These are phyloP conservation scores for Protomyces macrosporus DNA, from an alignment of 1,139 yeast genomes.

Conservation along the genomic window DNA sequence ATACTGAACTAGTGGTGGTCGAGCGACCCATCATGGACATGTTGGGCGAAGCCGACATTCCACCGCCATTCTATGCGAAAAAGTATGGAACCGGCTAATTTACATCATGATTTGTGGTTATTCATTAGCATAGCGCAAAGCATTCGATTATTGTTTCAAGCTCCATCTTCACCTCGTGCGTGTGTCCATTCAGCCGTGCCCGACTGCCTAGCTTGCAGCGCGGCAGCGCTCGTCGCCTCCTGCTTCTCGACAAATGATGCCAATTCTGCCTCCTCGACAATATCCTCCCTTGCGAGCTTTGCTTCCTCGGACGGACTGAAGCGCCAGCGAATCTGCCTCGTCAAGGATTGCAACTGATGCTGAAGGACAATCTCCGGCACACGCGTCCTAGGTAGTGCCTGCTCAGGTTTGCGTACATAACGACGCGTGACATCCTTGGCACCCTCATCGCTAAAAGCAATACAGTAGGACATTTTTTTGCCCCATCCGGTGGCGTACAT, in stretches of 20 bases:
- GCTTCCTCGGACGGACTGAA: conserved; percentile 40
- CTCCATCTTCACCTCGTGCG: neutral
- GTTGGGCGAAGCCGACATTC: conserved; percentile 20
- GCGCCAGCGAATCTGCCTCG: conserved; percentile 41
- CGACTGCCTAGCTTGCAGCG: conserved; percentile 51
- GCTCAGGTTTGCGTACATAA: conserved; percentile 54
- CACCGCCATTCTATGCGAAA: conserved; percentile 23
- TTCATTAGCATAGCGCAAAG: too few species aligned
- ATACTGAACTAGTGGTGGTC: conserved; percentile 60
- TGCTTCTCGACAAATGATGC: conserved; percentile 33
- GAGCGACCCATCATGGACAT: conserved; percentile 63
- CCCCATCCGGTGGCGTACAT: conserved; percentile 86
- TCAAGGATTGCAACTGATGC: conserved; percentile 42
- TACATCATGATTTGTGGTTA: too few species aligned
- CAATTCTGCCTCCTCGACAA: conserved; percentile 43
- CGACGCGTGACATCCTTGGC: conserved; percentile 53
- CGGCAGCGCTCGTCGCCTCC: conserved; percentile 29
- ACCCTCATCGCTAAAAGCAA: conserved; percentile 52
- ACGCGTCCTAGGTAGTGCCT: conserved; percentile 50
- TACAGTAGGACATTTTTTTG: conserved; percentile 79
- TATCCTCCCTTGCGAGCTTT: conserved; percentile 41
- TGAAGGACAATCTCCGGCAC: conserved; percentile 46
- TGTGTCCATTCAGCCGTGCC: conserved; percentile 47
- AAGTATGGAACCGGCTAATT: conserved; percentile 11
- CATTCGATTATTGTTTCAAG: neutral